These are phyloP conservation scores for Funneliformis caledonium DNA, from an alignment of 371 early-diverging fungal genomes.

Conservation along the genomic window DNA sequence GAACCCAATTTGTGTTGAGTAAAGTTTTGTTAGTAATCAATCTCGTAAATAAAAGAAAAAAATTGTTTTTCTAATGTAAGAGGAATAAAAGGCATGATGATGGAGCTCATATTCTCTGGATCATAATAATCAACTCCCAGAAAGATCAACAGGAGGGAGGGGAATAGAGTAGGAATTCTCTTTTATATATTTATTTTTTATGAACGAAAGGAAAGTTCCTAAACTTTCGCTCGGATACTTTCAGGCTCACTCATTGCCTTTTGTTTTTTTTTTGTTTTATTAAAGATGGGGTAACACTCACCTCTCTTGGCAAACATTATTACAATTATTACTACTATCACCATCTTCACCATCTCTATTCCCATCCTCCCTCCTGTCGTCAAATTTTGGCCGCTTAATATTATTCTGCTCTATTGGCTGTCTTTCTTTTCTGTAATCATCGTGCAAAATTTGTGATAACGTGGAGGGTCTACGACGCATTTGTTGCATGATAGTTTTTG, in stretches of 20 bases:
- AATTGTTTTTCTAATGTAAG: background rate
- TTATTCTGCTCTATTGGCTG: background rate
- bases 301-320: slow-evolving; percentile 31
- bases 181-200: background rate
- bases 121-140: slow-evolving; percentile 1
- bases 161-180: slow-evolving; percentile 9
- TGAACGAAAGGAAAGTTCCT: background rate
- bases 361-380: slow-evolving; percentile 26
- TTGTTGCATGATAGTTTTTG: background rate
- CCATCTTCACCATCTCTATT: slow-evolving; percentile 27
- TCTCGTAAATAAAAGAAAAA: background rate
- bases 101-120: background rate
- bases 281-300: slow-evolving; percentile 20
- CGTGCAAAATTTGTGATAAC: slow-evolving; percentile 1
- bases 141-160: slow-evolving; percentile 23
- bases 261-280: background rate
- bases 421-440: slow-evolving; percentile 9
- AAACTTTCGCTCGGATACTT: background rate
- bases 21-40: background rate
- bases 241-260: slow-evolving; percentile 9
- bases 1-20: background rate
- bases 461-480: background rate
- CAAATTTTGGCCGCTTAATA: background rate
- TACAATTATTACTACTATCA: slow-evolving; percentile 16
- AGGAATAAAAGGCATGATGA: background rate